phyloP scores from a whole-genome alignment of 169 alveolate genomes.

The Plasmodium berghei region DNA sequence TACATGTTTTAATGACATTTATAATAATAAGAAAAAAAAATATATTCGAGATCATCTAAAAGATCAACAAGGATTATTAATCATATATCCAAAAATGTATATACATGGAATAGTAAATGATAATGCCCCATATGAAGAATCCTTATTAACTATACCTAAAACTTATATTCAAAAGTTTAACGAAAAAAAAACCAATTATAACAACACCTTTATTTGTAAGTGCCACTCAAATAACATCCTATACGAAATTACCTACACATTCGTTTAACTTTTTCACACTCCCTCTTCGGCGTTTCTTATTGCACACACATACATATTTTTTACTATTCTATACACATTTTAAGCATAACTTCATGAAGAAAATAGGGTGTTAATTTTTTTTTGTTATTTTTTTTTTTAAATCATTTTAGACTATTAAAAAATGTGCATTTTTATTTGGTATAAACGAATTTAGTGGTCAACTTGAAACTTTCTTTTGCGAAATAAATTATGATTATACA shows the following conservation, averaged over 20 bases:
- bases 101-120: neutral
- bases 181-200: neutral
- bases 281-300: no score
- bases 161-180: slow-evolving; percentile 3
- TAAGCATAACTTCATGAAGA: no score
- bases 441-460: neutral
- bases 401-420: no score
- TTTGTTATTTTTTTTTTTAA: no score
- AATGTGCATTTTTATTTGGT: no score
- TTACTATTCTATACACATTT: no score
- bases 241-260: slow-evolving; percentile 15
- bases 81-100: slow-evolving; percentile 39
- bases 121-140: slow-evolving; percentile 21
- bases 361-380: no score
- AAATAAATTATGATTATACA: no score
- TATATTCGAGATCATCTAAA: slow-evolving; percentile 43
- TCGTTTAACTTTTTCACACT: neutral
- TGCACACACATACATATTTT: no score
- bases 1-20: slow-evolving; percentile 33
- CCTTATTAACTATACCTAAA: slow-evolving; percentile 3
- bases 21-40: slow-evolving; percentile 31
- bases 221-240: slow-evolving; percentile 7
- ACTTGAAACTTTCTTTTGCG: neutral
- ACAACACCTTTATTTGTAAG: slow-evolving; percentile 24
- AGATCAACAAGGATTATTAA: slow-evolving; percentile 40